Conservation (phyloP, 192 early-diverging fungal species). For the Helicostylum pulchrum region DNA sequence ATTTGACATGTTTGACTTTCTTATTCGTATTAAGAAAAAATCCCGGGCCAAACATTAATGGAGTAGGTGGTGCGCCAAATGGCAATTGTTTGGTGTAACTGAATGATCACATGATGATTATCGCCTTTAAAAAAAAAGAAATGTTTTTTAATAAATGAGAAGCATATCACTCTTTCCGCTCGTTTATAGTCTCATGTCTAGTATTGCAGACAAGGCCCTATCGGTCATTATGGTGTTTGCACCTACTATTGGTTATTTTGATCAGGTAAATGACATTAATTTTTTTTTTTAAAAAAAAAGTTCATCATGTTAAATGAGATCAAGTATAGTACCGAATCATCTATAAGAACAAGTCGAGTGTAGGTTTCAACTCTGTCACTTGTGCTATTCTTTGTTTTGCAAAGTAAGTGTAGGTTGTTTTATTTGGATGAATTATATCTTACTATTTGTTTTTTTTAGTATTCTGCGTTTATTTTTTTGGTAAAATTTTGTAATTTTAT, state of each 20-base stretch:
- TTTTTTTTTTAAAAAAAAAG: background rate
- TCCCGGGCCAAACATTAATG: no score
- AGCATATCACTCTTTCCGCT: conserved; percentile 3
- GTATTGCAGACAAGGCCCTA: conserved; percentile 12
- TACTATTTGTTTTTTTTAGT: conserved; percentile 7
- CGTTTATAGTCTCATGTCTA: background rate
- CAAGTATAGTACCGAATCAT: conserved; percentile 44
- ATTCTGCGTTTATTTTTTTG: conserved; percentile 46
- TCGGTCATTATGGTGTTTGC: conserved; percentile 52
- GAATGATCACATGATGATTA: no score
- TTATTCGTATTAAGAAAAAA: no score
- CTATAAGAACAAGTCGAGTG: conserved; percentile 42
- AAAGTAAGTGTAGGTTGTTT: conserved; percentile 33
- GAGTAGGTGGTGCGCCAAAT: no score
- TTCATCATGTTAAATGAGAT: no score
- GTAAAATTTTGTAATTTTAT: conserved; percentile 33
- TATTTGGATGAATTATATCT: background rate
- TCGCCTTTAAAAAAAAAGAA: no score
- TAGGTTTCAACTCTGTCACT: conserved; percentile 53
- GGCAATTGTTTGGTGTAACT: no score
- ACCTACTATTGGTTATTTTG: conserved; percentile 58
- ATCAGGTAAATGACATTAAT: conserved; percentile 31
- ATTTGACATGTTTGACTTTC: no score
- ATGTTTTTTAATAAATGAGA: no score
- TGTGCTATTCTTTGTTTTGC: conserved; percentile 52